Conservation (phyloP, 129 eudicot genomes). For the Mikania micrantha region DNA sequence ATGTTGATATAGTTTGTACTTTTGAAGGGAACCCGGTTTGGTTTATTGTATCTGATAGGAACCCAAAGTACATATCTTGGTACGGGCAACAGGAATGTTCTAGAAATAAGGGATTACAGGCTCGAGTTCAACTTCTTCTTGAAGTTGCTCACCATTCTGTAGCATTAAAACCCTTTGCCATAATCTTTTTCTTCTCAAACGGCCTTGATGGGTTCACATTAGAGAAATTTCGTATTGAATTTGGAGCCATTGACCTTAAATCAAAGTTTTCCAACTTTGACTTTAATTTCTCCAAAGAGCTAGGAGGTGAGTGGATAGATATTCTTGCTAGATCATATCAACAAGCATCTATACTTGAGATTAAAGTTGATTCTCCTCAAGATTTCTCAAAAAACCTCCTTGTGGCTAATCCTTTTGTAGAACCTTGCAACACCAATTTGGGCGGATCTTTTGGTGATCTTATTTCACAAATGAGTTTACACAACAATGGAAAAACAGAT, state of each 20-base stretch:
- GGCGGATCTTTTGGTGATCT: constrained; percentile 46
- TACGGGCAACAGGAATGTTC: constrained; percentile 26
- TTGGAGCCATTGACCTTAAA: constrained; percentile 39
- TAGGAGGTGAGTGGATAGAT: constrained; percentile 63
- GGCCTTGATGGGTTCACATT: constrained; percentile 37
- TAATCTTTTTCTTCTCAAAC: constrained; percentile 68
- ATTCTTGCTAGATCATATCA: constrained; percentile 46
- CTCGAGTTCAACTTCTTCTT: constrained; percentile 41
- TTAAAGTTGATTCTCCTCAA: constrained; percentile 30
- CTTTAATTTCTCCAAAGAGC: constrained; percentile 40
- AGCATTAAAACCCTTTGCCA: constrained; percentile 50
- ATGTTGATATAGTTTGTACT: constrained; percentile 77
- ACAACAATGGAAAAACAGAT: neutral
- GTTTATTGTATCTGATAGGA: constrained; percentile 84
- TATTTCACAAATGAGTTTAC: constrained; percentile 38
- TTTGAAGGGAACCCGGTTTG: constrained; percentile 68
- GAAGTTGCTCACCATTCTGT: constrained; percentile 51
- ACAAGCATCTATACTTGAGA: constrained; percentile 46
- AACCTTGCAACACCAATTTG: constrained; percentile 13
- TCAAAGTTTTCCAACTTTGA: constrained; percentile 34
- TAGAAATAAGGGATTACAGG: constrained; percentile 51
- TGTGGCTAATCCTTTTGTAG: constrained; percentile 8
- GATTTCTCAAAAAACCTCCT: constrained; percentile 16
- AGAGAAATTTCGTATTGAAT: constrained; percentile 36
- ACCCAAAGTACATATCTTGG: constrained; percentile 80